Conservation (phyloP, 805 yeast species). For the Saturnispora besseyi region DNA sequence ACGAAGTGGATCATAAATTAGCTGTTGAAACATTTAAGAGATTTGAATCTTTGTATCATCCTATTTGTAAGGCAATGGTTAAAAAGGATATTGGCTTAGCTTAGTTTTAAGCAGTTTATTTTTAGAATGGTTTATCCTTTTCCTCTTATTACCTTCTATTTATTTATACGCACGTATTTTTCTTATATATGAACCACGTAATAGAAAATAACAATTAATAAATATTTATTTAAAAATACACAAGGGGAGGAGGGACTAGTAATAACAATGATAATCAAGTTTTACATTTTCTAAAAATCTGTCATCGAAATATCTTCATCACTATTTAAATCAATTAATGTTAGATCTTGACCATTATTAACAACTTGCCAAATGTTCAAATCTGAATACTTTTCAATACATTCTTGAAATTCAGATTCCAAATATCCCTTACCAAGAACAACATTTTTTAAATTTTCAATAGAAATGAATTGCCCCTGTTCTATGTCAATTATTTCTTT, state of each 20-base stretch:
- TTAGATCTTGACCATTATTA: slow-evolving; percentile 59
- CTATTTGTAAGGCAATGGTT: slow-evolving; percentile 78
- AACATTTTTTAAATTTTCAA: slow-evolving; percentile 48
- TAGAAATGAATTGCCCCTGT: slow-evolving; percentile 27
- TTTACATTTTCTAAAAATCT: not conserved
- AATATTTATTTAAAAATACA: not conserved
- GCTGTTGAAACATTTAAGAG: slow-evolving; percentile 60
- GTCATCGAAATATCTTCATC: slow-evolving; percentile 23
- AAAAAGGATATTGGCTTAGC: slow-evolving; percentile 60
- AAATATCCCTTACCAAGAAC: slow-evolving; percentile 79
- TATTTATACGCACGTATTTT: not conserved
- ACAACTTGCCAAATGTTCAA: slow-evolving; percentile 69
- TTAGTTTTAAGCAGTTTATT: not conserved
- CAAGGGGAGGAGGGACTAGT: not conserved
- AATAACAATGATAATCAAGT: not conserved
- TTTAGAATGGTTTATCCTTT: not conserved
- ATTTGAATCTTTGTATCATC: slow-evolving; percentile 60
- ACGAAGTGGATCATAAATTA: slow-evolving; percentile 51
- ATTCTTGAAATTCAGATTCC: slow-evolving; percentile 62
- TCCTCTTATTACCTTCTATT: not conserved
- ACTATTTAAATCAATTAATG: slow-evolving; percentile 36
- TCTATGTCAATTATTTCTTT: slow-evolving; percentile 32
- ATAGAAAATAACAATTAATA: not conserved
- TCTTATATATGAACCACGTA: not conserved
- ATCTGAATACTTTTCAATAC: slow-evolving; percentile 64